phyloP scores from a whole-genome alignment of 108 stramenopile species.

The Cyclotella atomus region DNA sequence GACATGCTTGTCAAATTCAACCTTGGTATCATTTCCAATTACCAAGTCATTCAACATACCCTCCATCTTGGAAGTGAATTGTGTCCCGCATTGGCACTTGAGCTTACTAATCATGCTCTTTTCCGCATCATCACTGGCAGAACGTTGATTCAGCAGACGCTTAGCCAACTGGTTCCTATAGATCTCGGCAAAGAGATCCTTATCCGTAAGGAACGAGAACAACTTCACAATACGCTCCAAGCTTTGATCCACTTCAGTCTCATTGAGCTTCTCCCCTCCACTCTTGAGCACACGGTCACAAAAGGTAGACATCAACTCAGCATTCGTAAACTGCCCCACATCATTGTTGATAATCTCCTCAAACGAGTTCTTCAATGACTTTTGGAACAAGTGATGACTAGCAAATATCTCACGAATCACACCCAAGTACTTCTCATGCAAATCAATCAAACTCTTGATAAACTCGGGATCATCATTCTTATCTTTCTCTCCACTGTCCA shows the following conservation, averaged over 20 bases:
- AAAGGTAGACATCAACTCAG: conserved; percentile 97
- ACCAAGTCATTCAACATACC: conserved; percentile 99
- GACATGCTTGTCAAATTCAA: conserved; percentile 88
- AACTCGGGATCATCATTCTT: conserved; percentile 97
- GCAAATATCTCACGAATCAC: conserved; percentile 93
- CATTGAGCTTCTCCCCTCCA: conserved; percentile 96
- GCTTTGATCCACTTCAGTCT: conserved; percentile 93
- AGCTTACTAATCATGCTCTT: conserved; percentile 99
- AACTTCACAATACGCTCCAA: conserved; percentile 95
- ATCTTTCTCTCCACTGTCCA: conserved; percentile 90
- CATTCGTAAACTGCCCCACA: conserved; percentile 95
- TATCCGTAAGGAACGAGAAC: conserved; percentile 97
- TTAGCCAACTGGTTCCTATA: conserved; percentile 98
- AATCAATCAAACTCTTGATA: conserved; percentile 94
- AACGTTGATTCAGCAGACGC: conserved; percentile 95
- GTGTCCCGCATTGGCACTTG: conserved; percentile 98
- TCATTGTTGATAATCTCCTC: conserved; percentile 97
- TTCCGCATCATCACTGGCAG: conserved; percentile 97
- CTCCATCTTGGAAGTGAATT: conserved; percentile 99
- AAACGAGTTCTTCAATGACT: conserved; percentile 99
- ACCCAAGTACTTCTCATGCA: conserved; percentile 95
- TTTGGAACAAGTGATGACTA: conserved; percentile 95
- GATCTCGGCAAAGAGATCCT: conserved; percentile 99
- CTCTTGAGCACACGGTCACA: conserved; percentile 99
- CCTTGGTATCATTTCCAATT: conserved; percentile 92